Percentiles rank a stretch among this genome's conserved stretches.
Conservation (phyloP, 148 eudicot species). For the Rhododendron vialii region DNA sequence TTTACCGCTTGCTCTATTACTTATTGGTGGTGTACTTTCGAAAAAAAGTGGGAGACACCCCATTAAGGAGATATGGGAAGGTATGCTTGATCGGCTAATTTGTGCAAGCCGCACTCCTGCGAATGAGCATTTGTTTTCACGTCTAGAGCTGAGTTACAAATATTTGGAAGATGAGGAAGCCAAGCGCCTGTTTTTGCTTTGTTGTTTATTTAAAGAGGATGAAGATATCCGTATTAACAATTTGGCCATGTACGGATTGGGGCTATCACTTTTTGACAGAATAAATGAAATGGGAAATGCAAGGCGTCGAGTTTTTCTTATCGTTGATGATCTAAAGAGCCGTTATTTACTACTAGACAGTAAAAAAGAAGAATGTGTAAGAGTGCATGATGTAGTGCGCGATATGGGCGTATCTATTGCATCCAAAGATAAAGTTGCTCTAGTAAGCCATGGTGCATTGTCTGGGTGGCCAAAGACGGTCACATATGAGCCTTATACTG, state of each 20-base stretch:
- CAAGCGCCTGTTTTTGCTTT: too few species aligned
- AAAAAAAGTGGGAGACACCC: conserved; percentile 9
- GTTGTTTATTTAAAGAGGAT: too few species aligned
- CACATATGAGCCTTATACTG: conserved; percentile 16
- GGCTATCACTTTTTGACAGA: too few species aligned
- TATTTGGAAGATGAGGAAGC: conserved; percentile 2
- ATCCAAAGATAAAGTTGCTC: conserved; percentile 19
- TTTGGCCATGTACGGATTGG: too few species aligned
- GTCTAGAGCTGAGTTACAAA: conserved; percentile 34
- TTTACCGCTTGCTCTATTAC: too few species aligned
- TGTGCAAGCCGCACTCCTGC: neutral
- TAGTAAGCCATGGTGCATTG: conserved; percentile 30
- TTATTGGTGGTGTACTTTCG: conserved; percentile 11
- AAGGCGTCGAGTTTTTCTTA: too few species aligned
- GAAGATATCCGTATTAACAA: too few species aligned
- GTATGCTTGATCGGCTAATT: neutral
- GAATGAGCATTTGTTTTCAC: neutral
- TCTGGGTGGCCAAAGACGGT: conserved; percentile 26
- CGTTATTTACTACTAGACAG: too few species aligned
- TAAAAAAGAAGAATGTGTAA: conserved; percentile 14
- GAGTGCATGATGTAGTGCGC: conserved; percentile 43
- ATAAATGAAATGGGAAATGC: too few species aligned
- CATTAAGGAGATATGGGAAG: neutral
- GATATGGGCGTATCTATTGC: conserved; percentile 12
- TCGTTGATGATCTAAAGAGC: too few species aligned